Percentiles rank a stretch among this genome's conserved stretches.
Evolutionary conservation across 331 rosid genomes (phyloP).

Genomic region (Malus hybrid): DNA sequence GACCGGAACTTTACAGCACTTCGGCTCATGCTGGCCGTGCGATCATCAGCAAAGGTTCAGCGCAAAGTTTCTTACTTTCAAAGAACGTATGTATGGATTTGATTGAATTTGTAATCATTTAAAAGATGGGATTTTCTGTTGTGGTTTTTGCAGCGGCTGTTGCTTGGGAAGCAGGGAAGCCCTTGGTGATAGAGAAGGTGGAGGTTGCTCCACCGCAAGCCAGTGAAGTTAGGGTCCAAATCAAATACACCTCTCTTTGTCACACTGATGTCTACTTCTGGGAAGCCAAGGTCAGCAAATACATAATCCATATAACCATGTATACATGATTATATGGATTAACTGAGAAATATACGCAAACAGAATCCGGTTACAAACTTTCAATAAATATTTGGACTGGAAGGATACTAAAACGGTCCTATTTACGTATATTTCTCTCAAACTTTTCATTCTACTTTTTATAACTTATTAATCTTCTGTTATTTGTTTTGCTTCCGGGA

Average conservation of each 20-base stretch:
- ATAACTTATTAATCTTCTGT: background rate
- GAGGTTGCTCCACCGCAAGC: constrained; percentile 41
- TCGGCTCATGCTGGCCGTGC: constrained; percentile 15
- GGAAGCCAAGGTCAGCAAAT: constrained; percentile 18
- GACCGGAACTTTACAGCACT: background rate
- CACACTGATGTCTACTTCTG: constrained; percentile 37
- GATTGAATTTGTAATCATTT: background rate
- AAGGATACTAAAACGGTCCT: too few relatives aligned
- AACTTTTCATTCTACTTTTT: background rate
- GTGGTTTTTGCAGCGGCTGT: constrained; percentile 21
- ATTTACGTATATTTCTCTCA: too few relatives aligned
- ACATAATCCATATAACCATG: background rate
- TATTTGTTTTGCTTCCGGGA: background rate
- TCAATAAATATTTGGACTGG: too few relatives aligned
- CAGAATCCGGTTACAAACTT: too few relatives aligned
- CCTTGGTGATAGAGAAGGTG: constrained; percentile 24
- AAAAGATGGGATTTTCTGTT: background rate
- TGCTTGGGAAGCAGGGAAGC: constrained; percentile 32
- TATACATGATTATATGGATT: background rate
- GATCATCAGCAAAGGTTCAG: constrained; percentile 22
- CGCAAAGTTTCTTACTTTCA: background rate
- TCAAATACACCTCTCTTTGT: constrained; percentile 34
- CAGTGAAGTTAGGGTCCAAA: constrained; percentile 29
- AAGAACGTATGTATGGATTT: too few relatives aligned
- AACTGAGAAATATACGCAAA: too few relatives aligned